Evolutionary conservation across 208 protist species (phyloP), one percentile per base, ranked within the genome.

Genomic region (Trichomonas vaginalis): DNA sequence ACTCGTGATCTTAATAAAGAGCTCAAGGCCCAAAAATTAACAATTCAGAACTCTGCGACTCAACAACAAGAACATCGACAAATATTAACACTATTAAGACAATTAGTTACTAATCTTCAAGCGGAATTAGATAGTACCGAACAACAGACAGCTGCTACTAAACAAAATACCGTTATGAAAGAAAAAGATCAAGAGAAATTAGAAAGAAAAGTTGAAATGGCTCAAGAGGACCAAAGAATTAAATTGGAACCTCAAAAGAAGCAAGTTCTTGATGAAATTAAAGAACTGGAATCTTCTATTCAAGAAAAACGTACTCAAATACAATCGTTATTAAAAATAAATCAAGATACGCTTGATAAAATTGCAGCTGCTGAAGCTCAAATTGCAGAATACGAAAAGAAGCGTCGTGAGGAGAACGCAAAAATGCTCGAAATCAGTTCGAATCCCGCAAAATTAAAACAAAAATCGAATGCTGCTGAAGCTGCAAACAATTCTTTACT

Each of bases 31-130:
- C 86, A 92, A 51, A 92, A 92, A 92, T 9, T 92, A 8, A 92
- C 86, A 56, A 92, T 92, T 39, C 45, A 92, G 45, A 39, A 92
- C n/a, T 92, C 86, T 48, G 45, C 86, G n/a, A 48, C 86, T 39
- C 86, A 92, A 92, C 86, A 92, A 92, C 86, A 92, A 92, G 86
- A 92, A 56, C 86, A 92, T 92, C 86, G 45, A 39, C 15, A 42
- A 51, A 40, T 45, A 39, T 39, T 92, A 35, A 51, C 86, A 3
- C 14, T 42, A 15, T 45, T 92, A n/a, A 42, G 86, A 14, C 86
- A 92, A 39, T 32, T 51, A 39, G 86, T 92, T 12, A 92, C 86
- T 51, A 92, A 92, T 51, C 12, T 51, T 8, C 86, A 92, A 51
- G 45, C 86, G n/a, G 86, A 92, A 40, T 45, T 92, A 39, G 86